These are phyloP conservation scores for Russula olivacea DNA, from an alignment of 768 basidiomycete species.

Conservation along the genomic window DNA sequence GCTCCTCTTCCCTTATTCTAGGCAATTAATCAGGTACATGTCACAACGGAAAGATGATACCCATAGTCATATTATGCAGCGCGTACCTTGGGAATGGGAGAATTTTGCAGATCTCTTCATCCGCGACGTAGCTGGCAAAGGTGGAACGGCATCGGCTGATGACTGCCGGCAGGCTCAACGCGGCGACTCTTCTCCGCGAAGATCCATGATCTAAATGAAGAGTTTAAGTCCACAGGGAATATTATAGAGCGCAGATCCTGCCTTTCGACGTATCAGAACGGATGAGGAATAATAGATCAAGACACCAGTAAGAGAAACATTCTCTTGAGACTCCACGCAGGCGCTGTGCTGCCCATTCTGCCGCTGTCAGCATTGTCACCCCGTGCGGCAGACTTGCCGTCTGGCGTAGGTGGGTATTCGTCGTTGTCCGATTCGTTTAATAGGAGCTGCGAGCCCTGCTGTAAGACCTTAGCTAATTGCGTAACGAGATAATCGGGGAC, in stretches of 20 bases:
- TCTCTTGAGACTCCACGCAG: slow-evolving; percentile 59
- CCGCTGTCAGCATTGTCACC: not conserved
- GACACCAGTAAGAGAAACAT: slow-evolving; percentile 89
- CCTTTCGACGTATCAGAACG: slow-evolving; percentile 64
- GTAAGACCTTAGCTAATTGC: too few relatives aligned
- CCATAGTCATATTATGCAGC: slow-evolving; percentile 3
- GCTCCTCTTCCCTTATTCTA: too few relatives aligned
- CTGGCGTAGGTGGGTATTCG: too few relatives aligned
- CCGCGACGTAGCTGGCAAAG: too few relatives aligned
- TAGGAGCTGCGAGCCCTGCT: too few relatives aligned
- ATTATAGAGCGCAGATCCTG: slow-evolving; percentile 27
- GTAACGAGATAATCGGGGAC: too few relatives aligned
- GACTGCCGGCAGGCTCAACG: too few relatives aligned
- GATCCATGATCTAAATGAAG: slow-evolving; percentile 49
- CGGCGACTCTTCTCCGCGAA: slow-evolving; percentile 52
- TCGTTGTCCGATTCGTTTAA: too few relatives aligned
- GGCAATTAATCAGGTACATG: too few relatives aligned
- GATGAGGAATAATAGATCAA: slow-evolving; percentile 77
- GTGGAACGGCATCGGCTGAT: too few relatives aligned
- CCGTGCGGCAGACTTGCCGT: not conserved
- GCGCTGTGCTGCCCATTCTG: slow-evolving; percentile 43
- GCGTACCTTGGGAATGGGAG: slow-evolving; percentile 83
- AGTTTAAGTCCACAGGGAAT: not conserved
- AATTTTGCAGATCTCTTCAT: too few relatives aligned
- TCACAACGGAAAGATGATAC: too few relatives aligned